Conservation (phyloP, 2,329 filamentous ascomycete species). For the Curvularia sp. region DNA sequence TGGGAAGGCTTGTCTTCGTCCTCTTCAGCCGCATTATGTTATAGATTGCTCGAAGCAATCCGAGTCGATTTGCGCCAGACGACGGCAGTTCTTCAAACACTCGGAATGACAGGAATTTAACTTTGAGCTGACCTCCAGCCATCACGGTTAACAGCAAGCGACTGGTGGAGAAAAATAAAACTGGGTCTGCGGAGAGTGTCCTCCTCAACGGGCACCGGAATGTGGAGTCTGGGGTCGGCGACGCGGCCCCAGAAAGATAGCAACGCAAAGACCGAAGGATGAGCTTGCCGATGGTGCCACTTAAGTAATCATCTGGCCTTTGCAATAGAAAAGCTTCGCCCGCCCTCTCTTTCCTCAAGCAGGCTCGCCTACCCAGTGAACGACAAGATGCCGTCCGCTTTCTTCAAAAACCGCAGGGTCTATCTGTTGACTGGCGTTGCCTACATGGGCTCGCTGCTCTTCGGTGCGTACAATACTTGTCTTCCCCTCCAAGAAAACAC, state of each 20-base stretch:
- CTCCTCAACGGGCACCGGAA: conserved; percentile 4
- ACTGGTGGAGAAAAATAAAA: conserved; percentile 18
- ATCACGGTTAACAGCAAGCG: not conserved
- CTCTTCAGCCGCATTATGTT: conserved; percentile 4
- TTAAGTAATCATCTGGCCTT: not conserved
- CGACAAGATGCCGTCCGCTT: conserved; percentile 14
- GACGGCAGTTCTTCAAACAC: not conserved
- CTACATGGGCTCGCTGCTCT: conserved; percentile 20
- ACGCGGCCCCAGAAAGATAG: conserved; percentile 8
- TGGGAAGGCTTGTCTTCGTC: conserved; percentile 11
- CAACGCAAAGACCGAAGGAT: conserved; percentile 6
- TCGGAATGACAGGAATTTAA: not conserved
- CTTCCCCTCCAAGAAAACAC: not conserved
- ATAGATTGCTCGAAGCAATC: not conserved
- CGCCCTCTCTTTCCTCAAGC: conserved; percentile 1
- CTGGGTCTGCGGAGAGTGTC: conserved; percentile 7
- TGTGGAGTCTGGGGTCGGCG: conserved; percentile 18
- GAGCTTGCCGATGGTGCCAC: conserved; percentile 9
- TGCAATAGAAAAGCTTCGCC: conserved; percentile 9
- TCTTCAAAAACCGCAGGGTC: conserved; percentile 19
- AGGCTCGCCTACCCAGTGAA: conserved; percentile 1
- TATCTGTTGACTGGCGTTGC: conserved; percentile 18
- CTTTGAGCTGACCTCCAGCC: not conserved
- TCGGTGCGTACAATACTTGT: not conserved
- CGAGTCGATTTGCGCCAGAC: not conserved